Evolutionary conservation across 805 yeast species (phyloP).

Genomic region (Lipomyces starkeyi): DNA sequence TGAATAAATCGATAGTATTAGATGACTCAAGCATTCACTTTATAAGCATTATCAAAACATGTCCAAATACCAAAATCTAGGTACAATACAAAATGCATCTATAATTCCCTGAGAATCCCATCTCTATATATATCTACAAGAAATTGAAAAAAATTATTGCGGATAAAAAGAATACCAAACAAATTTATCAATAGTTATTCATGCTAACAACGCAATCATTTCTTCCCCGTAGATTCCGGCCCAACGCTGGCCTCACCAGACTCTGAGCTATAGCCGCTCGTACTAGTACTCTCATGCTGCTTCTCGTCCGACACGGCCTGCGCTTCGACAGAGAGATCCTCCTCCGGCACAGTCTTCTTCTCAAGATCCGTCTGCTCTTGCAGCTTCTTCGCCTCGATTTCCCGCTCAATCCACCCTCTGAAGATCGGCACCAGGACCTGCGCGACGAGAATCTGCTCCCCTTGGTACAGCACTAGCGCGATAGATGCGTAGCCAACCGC

Average conservation of each 20-base stretch:
- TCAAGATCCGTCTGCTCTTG: slow-evolving; percentile 10
- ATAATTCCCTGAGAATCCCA: background rate
- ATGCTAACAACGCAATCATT: background rate
- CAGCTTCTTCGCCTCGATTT: slow-evolving; percentile 12
- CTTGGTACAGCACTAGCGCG: slow-evolving; percentile 84
- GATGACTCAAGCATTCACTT: background rate
- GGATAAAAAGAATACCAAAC: background rate
- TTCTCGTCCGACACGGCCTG: background rate
- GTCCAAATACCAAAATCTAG: background rate
- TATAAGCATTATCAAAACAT: background rate
- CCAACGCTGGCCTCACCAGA: background rate
- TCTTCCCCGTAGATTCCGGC: background rate
- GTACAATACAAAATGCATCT: background rate
- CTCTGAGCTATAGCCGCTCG: background rate
- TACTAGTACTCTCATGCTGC: background rate
- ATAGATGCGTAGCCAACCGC: slow-evolving; percentile 75
- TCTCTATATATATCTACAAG: background rate
- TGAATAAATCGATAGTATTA: background rate
- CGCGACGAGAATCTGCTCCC: slow-evolving; percentile 85
- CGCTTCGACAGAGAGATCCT: background rate
- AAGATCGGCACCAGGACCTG: slow-evolving; percentile 69
- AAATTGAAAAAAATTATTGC: background rate
- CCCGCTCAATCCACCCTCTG: slow-evolving; percentile 65
- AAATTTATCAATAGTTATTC: too few species aligned
- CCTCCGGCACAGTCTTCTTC: background rate